Evolutionary conservation across 441 rosid species (phyloP).

Genomic region (Populus trichocarpa): DNA sequence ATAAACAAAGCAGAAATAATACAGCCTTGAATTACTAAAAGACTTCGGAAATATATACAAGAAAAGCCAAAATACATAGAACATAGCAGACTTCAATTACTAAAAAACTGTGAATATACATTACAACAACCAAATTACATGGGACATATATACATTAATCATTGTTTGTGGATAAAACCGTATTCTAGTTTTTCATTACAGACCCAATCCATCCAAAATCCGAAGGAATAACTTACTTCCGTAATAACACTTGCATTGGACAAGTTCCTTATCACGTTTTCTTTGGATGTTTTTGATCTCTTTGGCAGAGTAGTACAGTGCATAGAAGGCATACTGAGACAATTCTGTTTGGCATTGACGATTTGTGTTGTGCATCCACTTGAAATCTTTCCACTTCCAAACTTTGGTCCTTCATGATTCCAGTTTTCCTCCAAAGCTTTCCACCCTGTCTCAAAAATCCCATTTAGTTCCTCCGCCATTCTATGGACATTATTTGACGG

Average conservation of each 20-base stretch:
- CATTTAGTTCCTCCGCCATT: slow-evolving; percentile 41
- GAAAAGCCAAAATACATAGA: neutral
- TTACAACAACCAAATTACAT: neutral
- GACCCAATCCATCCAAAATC: neutral
- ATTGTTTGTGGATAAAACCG: neutral
- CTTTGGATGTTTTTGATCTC: slow-evolving; percentile 30
- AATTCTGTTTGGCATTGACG: slow-evolving; percentile 25
- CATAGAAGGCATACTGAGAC: slow-evolving; percentile 35
- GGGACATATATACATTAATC: neutral
- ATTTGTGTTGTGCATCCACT: slow-evolving; percentile 30
- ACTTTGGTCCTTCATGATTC: slow-evolving; percentile 18
- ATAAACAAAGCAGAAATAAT: slow-evolving; percentile 14
- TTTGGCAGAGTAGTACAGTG: slow-evolving; percentile 23
- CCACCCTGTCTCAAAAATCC: slow-evolving; percentile 62
- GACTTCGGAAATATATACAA: neutral
- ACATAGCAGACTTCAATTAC: neutral
- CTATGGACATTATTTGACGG: slow-evolving; percentile 33
- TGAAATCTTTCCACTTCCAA: slow-evolving; percentile 17
- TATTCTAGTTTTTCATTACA: neutral
- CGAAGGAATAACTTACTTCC: slow-evolving; percentile 32
- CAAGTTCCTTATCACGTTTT: slow-evolving; percentile 20
- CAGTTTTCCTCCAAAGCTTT: slow-evolving; percentile 51
- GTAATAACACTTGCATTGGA: slow-evolving; percentile 18
- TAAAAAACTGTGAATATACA: neutral
- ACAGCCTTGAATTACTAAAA: neutral